Conservation (phyloP, 805 yeast species). For the Cyberlindnera subsufficiens region DNA sequence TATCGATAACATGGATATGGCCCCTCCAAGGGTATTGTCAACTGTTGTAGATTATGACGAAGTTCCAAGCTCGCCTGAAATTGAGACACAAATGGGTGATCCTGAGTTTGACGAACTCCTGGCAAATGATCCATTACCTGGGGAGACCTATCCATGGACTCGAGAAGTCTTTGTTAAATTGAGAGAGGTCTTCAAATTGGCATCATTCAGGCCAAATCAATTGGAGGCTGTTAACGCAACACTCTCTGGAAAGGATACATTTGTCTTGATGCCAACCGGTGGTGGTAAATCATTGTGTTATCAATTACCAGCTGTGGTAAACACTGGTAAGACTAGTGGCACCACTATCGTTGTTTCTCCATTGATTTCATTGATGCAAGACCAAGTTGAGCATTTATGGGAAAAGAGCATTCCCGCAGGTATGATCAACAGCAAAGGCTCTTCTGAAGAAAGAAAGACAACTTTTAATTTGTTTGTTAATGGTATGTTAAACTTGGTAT, state of each 20-base stretch:
- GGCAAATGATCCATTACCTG: conserved; percentile 10
- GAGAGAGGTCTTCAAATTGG: conserved; percentile 53
- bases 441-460: conserved; percentile 54
- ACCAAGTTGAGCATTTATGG: conserved; percentile 81
- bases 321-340: conserved; percentile 69
- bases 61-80: conserved; percentile 19
- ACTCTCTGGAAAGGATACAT: conserved; percentile 73
- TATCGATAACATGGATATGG: conserved; percentile 16
- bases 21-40: conserved; percentile 1
- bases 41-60: conserved; percentile 2
- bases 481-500: conserved; percentile 71
- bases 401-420: conserved; percentile 71
- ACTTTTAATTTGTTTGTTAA: conserved; percentile 56
- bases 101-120: conserved; percentile 17
- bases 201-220: conserved; percentile 75
- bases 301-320: conserved; percentile 86
- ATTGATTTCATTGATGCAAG: conserved; percentile 93
- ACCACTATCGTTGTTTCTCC: conserved; percentile 93
- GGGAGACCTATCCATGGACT: conserved; percentile 46
- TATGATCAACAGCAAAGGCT: conserved; percentile 77
- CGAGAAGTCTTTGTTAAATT: conserved; percentile 58
- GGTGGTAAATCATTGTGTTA: conserved; percentile 97
- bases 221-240: conserved; percentile 80
- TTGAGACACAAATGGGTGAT: conserved; percentile 10
- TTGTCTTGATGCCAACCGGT: conserved; percentile 97